Evolutionary conservation across 306 rosid species (phyloP), one percentile per base, ranked within the genome.

Genomic region (Medicago arabica): DNA sequence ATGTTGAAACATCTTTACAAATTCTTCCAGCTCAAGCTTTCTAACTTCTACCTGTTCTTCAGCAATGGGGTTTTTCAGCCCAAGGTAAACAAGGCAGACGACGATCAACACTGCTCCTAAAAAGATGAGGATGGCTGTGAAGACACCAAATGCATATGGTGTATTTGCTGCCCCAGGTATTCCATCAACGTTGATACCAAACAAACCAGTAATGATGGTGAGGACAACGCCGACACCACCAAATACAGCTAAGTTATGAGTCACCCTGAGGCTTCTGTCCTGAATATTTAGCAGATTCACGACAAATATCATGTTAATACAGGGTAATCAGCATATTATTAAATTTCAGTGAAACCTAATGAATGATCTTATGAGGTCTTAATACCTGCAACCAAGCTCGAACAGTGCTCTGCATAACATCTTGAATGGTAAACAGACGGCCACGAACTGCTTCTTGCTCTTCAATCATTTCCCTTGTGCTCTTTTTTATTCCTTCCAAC

Each of bases 381-480:
- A 50, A 41, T 74, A 90, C 99, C 97, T 96, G 99, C 84, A 96
- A 80, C 99, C 99, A 96, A 65, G 99, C 93, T 25, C 97, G 97
- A 71, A 95, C 89, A 7, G 76, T 92, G 85, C 99, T 92, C 84
- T 92, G 97, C 97, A 90, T 89, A 62, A 95, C 99, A 76, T 95
- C 97, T 85, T 95, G 97, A 84, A 95, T 92, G 69, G 97, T 95
- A 74, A 95, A 92, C 72, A 95, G 80, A 72, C 99, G 97, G 21
- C 88, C 97, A 11, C 97, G 96, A 77, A 88, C 99, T 55, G 99
- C 97, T 89, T 95, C 99, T 87, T 95, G 97, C 85, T 95, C 99
- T 73, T 90, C 99, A 23, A 92, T 89, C 97, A 95, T 95, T 77
- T 89, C 87, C 76, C 99, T 84, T 18, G 93, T 87, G 75, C 85